Percentiles rank a stretch among this genome's conserved stretches.
Evolutionary conservation across 495 filamentous ascomycete genomes (phyloP).

Genomic region (Mycothermus thermophilus): DNA sequence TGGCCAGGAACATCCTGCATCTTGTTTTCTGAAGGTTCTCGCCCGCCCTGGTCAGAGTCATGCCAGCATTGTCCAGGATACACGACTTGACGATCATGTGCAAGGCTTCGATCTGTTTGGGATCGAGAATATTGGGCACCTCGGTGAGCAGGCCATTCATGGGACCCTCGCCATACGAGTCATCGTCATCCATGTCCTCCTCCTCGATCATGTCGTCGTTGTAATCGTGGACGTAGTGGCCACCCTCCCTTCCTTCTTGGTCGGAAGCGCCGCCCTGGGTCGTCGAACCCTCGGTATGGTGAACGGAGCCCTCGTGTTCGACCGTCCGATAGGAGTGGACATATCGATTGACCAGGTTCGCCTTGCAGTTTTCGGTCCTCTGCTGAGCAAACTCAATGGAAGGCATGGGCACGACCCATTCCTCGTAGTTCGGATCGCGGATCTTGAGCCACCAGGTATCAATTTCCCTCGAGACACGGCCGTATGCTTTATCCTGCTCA

Average conservation of each 20-base stretch:
- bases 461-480: conserved; percentile 42
- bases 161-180: conserved; percentile 66
- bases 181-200: conserved; percentile 69
- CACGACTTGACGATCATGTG: conserved; percentile 91
- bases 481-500: conserved; percentile 37
- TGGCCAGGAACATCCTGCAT: conserved; percentile 74
- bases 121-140: conserved; percentile 84
- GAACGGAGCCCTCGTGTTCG: conserved; percentile 50
- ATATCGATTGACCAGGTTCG: conserved; percentile 33
- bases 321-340: conserved; percentile 37
- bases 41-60: conserved; percentile 37
- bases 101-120: conserved; percentile 83
- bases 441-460: conserved; percentile 43
- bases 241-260: conserved; percentile 33
- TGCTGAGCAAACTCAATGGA: conserved; percentile 36
- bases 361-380: conserved; percentile 35
- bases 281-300: conserved; percentile 19
- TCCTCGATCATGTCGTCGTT: conserved; percentile 43
- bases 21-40: conserved; percentile 73
- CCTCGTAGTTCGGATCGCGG: conserved; percentile 38
- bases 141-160: conserved; percentile 81
- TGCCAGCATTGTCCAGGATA: conserved; percentile 56
- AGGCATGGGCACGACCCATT: conserved; percentile 39
- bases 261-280: conserved; percentile 37
- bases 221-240: conserved; percentile 28